Conservation (phyloP, 2,329 filamentous ascomycete species). For the Aspergillus floridensis region DNA sequence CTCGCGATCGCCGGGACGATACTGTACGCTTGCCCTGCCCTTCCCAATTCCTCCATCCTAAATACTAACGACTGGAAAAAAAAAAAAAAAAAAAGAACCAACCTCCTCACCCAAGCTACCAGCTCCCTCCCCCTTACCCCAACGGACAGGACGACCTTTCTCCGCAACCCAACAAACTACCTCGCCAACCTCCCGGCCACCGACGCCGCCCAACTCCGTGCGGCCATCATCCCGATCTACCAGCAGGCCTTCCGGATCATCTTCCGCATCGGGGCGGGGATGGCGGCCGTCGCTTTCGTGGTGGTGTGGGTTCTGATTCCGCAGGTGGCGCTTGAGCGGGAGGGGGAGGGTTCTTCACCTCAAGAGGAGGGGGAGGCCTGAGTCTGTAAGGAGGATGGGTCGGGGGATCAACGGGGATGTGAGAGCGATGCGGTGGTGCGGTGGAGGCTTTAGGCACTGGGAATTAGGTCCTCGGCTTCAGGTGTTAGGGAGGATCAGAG, state of each 20-base stretch:
- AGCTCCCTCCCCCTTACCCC: slow-evolving; percentile 24
- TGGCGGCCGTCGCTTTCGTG: slow-evolving; percentile 37
- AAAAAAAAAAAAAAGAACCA: slow-evolving; percentile 24
- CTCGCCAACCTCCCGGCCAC: slow-evolving; percentile 25
- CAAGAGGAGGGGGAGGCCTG: too few relatives aligned
- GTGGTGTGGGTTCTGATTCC: slow-evolving; percentile 38
- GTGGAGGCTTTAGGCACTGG: too few relatives aligned
- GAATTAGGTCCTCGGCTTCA: too few relatives aligned
- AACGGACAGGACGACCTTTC: slow-evolving; percentile 24
- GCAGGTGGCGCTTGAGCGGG: slow-evolving; percentile 26
- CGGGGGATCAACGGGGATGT: too few relatives aligned
- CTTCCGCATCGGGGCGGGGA: slow-evolving; percentile 38
- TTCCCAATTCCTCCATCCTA: background rate
- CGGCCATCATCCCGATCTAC: slow-evolving; percentile 36
- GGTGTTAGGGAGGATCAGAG: too few relatives aligned
- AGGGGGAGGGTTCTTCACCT: too few relatives aligned
- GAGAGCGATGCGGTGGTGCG: too few relatives aligned
- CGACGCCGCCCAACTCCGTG: slow-evolving; percentile 26
- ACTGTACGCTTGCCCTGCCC: slow-evolving; percentile 29
- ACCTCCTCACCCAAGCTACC: slow-evolving; percentile 27
- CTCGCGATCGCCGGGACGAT: slow-evolving; percentile 42
- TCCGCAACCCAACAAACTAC: slow-evolving; percentile 31
- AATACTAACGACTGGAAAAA: background rate
- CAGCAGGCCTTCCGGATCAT: slow-evolving; percentile 40
- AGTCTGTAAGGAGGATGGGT: too few relatives aligned